These are phyloP conservation scores for Phytophthora pistaciae DNA, from an alignment of 352 stramenopile genomes.

Conservation along the genomic window DNA sequence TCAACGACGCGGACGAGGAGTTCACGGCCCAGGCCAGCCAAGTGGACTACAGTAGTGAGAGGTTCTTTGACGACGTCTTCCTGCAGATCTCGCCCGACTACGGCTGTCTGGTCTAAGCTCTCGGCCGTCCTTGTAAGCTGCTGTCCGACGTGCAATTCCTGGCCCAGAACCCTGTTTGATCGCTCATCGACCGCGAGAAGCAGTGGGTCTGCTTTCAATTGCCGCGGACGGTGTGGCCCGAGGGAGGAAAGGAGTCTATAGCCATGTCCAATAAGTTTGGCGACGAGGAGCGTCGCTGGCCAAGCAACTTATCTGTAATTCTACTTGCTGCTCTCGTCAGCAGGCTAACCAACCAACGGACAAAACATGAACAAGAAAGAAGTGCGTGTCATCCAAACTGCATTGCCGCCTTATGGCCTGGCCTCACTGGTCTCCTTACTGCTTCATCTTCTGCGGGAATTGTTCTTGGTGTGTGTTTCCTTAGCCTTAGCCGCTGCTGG, in stretches of 20 bases:
- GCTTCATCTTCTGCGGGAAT: not conserved
- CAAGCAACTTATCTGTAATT: conserved; percentile 28
- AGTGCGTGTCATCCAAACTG: conserved; percentile 2
- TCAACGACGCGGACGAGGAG: conserved; percentile 59
- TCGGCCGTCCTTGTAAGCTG: not conserved
- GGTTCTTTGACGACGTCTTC: conserved; percentile 84
- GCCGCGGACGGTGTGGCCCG: conserved; percentile 1
- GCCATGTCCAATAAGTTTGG: conserved; percentile 28
- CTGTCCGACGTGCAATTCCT: not conserved
- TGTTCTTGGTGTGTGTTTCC: not conserved
- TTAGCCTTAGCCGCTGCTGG: conserved; percentile 18
- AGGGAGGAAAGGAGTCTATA: conserved; percentile 8
- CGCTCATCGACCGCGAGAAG: conserved; percentile 33
- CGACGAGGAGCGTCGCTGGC: conserved; percentile 2
- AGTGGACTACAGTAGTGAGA: conserved; percentile 76
- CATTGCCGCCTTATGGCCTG: conserved; percentile 1
- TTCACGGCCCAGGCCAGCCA: conserved; percentile 55
- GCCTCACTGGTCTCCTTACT: not conserved
- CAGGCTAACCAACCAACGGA: not conserved
- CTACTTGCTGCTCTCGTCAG: conserved; percentile 20
- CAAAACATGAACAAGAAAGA: conserved; percentile 5
- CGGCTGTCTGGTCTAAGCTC: conserved; percentile 65
- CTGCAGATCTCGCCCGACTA: conserved; percentile 83
- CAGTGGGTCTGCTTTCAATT: conserved; percentile 14
- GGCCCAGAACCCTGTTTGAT: conserved; percentile 20